Evolutionary conservation across 352 stramenopile species (phyloP).

Genomic region (Blastocystis sp.): DNA sequence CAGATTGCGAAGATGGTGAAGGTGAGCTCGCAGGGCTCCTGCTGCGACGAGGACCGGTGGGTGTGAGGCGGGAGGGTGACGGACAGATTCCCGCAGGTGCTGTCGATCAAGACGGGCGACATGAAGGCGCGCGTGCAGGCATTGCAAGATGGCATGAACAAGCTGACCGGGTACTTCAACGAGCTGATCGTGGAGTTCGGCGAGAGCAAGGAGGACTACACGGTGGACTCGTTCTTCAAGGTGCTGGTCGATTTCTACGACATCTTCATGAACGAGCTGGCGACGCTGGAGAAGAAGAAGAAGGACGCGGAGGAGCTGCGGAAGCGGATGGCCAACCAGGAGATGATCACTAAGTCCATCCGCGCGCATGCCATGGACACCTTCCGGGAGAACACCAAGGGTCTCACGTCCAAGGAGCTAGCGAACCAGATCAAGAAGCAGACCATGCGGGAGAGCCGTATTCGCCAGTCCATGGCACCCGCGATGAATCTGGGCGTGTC

Average conservation of each 20-base stretch:
- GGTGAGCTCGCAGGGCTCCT: slow-evolving; percentile 8
- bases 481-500: neutral
- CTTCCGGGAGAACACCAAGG: slow-evolving; percentile 42
- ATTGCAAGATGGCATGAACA: neutral
- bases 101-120: neutral
- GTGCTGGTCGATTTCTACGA: slow-evolving; percentile 42
- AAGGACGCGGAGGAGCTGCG: slow-evolving; percentile 34
- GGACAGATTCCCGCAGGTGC: slow-evolving; percentile 47
- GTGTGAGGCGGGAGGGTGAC: neutral
- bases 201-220: slow-evolving; percentile 46
- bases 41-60: slow-evolving; percentile 49
- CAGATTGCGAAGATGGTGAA: slow-evolving; percentile 50
- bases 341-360: neutral
- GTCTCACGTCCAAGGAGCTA: neutral
- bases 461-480: neutral
- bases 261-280: slow-evolving; percentile 14
- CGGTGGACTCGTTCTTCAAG: slow-evolving; percentile 26
- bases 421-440: neutral
- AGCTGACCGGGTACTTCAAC: slow-evolving; percentile 22
- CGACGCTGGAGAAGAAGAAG: slow-evolving; percentile 54
- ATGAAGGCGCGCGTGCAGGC: neutral
- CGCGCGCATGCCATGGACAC: slow-evolving; percentile 38
- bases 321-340: slow-evolving; percentile 8
- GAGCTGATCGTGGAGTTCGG: slow-evolving; percentile 18
- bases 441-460: neutral